Percentiles rank a stretch among this genome's conserved stretches.
Conservation (phyloP, 148 eudicot species). For the Heliosperma pusillum region DNA sequence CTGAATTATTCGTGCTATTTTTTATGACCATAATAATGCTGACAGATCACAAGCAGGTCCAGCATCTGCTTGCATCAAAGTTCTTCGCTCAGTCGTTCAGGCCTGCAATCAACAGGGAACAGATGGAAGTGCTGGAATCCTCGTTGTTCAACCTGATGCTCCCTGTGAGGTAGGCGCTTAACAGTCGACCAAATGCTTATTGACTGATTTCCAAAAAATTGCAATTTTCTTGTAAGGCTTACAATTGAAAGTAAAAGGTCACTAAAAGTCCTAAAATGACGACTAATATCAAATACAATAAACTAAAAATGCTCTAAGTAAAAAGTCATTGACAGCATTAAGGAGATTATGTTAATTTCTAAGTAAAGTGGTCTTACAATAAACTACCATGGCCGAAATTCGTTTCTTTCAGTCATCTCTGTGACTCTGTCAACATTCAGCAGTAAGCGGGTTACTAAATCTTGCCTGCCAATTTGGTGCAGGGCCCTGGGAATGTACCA, state of each 20-base stretch:
- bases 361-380: too few species aligned
- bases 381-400: too few species aligned
- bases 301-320: too few species aligned
- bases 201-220: not conserved
- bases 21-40: not conserved
- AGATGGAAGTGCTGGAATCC: constrained; percentile 78
- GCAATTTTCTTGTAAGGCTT: not conserved
- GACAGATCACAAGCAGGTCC: constrained; percentile 83
- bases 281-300: not conserved
- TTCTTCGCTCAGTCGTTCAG: constrained; percentile 44
- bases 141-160: constrained; percentile 81
- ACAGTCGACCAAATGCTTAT: not conserved
- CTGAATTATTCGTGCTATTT: too few species aligned
- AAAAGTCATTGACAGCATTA: too few species aligned
- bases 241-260: too few species aligned
- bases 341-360: too few species aligned
- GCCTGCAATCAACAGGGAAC: constrained; percentile 41
- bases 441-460: not conserved
- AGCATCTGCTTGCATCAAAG: constrained; percentile 72
- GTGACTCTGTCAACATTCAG: not conserved
- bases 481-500: constrained; percentile 43
- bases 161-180: constrained; percentile 39
- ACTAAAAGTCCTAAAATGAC: not conserved
- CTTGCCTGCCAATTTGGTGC: constrained; percentile 5
- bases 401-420: not conserved